Conservation (phyloP, 768 basidiomycete genomes). For the Hypholoma fasciculare region DNA sequence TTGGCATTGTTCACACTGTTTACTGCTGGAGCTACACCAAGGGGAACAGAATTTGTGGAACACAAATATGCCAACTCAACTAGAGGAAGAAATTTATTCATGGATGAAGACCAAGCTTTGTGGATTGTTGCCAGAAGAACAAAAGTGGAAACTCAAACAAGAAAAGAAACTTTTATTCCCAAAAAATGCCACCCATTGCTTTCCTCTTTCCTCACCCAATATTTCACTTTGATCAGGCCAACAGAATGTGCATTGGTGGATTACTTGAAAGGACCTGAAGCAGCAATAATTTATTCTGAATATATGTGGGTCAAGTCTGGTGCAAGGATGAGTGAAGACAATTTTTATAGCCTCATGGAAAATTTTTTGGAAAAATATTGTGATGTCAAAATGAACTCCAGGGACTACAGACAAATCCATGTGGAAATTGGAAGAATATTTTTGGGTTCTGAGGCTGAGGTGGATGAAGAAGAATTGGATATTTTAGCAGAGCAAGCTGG, state of each 20-base stretch:
- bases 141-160: neutral
- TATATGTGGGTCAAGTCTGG: slow-evolving; percentile 4
- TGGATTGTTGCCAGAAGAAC: neutral
- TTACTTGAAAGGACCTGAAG: neutral
- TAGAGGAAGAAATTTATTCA: neutral
- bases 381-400: neutral
- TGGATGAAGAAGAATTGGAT: slow-evolving; percentile 1
- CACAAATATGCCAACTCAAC: neutral
- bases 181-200: neutral
- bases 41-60: neutral
- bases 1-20: neutral
- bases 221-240: neutral
- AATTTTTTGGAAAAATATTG: neutral
- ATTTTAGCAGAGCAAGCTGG: slow-evolving; percentile 5
- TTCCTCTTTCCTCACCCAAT: neutral
- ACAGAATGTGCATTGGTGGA: slow-evolving; percentile 1
- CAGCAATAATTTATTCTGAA: neutral
- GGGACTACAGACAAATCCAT: slow-evolving; percentile 10
- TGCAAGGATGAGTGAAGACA: neutral
- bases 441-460: slow-evolving; percentile 5
- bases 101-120: neutral
- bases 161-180: neutral
- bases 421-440: slow-evolving; percentile 10
- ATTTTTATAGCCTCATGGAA: neutral
- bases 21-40: neutral